A percentile compares a stretch with the other conserved stretches of the same genome.
These are phyloP conservation scores for Saposhnikovia divaricata DNA, from an alignment of 129 eudicot species.

Conservation along the genomic window DNA sequence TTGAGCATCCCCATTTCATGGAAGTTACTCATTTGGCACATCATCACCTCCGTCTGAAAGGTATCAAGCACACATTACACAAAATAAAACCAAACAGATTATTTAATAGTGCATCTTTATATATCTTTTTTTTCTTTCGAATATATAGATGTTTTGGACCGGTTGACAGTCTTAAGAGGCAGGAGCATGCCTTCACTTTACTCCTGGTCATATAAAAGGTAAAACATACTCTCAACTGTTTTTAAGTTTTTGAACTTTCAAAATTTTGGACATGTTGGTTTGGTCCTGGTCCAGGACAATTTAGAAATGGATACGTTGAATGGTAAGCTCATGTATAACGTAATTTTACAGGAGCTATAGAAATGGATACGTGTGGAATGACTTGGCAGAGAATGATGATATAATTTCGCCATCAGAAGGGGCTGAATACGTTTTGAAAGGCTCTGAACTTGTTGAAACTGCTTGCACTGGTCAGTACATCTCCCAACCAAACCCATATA, in stretches of 20 bases:
- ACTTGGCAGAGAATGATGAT: conserved; percentile 82
- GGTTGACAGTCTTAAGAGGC: conserved; percentile 68
- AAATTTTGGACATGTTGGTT: no score
- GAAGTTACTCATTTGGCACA: conserved; percentile 73
- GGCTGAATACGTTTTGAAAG: conserved; percentile 82
- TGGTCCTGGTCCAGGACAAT: no score
- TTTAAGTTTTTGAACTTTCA: no score
- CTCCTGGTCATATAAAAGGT: conserved; percentile 99
- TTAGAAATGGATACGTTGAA: no score
- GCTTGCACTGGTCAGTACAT: conserved; percentile 37
- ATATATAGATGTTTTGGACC: conserved; percentile 64
- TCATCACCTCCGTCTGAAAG: conserved; percentile 73
- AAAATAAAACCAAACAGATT: neutral
- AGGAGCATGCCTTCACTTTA: conserved; percentile 86
- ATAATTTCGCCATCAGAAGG: conserved; percentile 65
- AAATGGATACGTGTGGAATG: conserved; percentile 97
- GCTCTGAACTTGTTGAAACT: conserved; percentile 51
- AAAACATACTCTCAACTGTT: neutral
- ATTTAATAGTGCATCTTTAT: neutral
- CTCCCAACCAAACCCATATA: neutral
- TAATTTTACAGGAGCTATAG: conserved; percentile 61
- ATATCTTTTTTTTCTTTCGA: neutral
- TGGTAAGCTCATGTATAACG: neutral
- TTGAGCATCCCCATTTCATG: conserved; percentile 84
- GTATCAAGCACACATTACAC: conserved; percentile 20